Evolutionary conservation across 2,329 filamentous ascomycete genomes (phyloP).

Genomic region (Massarina eburnea): DNA sequence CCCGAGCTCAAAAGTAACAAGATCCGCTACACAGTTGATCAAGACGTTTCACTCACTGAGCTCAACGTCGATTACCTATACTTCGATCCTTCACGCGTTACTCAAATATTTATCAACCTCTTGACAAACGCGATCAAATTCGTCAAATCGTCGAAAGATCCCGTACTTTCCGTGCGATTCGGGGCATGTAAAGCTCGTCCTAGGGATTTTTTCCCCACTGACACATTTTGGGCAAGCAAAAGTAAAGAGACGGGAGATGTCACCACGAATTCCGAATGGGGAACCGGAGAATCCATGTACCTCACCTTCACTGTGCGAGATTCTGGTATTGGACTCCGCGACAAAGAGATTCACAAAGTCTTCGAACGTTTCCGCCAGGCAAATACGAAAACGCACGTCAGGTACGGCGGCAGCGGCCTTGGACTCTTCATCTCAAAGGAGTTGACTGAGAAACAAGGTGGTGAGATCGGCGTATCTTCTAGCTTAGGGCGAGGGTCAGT

Average conservation of each 20-base stretch:
- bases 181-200: conserved; percentile 34
- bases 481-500: conserved; percentile 41
- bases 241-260: conserved; percentile 23
- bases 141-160: conserved; percentile 39
- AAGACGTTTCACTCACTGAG: conserved; percentile 41
- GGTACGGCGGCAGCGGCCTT: conserved; percentile 49
- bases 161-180: conserved; percentile 42
- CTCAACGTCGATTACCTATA: conserved; percentile 43
- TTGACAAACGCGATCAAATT: conserved; percentile 58
- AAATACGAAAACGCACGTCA: conserved; percentile 40
- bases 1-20: conserved; percentile 39
- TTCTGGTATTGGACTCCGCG: conserved; percentile 44
- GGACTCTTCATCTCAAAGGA: conserved; percentile 51
- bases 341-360: conserved; percentile 43
- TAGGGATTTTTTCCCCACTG: conserved; percentile 23
- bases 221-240: conserved; percentile 36
- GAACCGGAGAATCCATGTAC: conserved; percentile 42
- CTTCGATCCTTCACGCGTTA: conserved; percentile 46
- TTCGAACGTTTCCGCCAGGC: conserved; percentile 42
- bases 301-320: conserved; percentile 43
- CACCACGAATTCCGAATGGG: conserved; percentile 38
- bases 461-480: conserved; percentile 49
- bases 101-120: conserved; percentile 79
- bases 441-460: conserved; percentile 48
- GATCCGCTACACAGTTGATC: conserved; percentile 30